Percentiles rank a stretch among this genome's conserved stretches.
These are phyloP conservation scores for Tricholoma furcatifolium DNA, from an alignment of 768 basidiomycete species.

Conservation along the genomic window DNA sequence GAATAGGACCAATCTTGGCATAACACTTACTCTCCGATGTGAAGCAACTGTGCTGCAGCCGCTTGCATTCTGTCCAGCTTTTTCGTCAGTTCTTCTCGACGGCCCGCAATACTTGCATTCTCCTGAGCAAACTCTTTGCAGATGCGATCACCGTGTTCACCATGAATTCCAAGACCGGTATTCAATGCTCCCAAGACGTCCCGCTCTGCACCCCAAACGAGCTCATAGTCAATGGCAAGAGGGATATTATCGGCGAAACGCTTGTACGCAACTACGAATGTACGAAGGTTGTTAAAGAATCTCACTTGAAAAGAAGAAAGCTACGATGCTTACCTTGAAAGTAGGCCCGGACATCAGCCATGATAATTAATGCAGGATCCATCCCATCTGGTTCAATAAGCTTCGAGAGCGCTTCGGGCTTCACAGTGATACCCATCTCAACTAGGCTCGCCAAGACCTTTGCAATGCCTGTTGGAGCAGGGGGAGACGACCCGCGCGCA, in stretches of 20 bases:
- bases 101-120: conserved; percentile 1
- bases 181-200: conserved; percentile 45
- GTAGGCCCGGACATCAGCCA: conserved; percentile 72
- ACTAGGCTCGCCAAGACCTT: too few relatives aligned
- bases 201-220: too few relatives aligned
- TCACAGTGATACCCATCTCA: too few relatives aligned
- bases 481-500: not conserved
- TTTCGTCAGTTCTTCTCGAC: conserved; percentile 12
- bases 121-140: too few relatives aligned
- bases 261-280: conserved; percentile 60
- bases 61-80: conserved; percentile 14
- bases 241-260: too few relatives aligned
- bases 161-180: conserved; percentile 50
- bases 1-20: conserved; percentile 43
- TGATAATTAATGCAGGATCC: conserved; percentile 59
- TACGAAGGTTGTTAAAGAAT: conserved; percentile 44
- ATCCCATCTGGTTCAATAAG: conserved; percentile 49
- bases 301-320: not conserved
- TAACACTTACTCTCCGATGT: too few relatives aligned
- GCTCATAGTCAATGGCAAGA: conserved; percentile 52
- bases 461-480: conserved; percentile 24
- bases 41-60: conserved; percentile 20
- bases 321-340: conserved; percentile 58
- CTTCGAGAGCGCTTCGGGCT: conserved; percentile 44
- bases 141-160: too few relatives aligned